Percentiles rank a stretch among this genome's conserved stretches.
These are phyloP conservation scores for Lecanicillium sp. DNA, from an alignment of 2,329 filamentous ascomycete genomes.

Conservation along the genomic window DNA sequence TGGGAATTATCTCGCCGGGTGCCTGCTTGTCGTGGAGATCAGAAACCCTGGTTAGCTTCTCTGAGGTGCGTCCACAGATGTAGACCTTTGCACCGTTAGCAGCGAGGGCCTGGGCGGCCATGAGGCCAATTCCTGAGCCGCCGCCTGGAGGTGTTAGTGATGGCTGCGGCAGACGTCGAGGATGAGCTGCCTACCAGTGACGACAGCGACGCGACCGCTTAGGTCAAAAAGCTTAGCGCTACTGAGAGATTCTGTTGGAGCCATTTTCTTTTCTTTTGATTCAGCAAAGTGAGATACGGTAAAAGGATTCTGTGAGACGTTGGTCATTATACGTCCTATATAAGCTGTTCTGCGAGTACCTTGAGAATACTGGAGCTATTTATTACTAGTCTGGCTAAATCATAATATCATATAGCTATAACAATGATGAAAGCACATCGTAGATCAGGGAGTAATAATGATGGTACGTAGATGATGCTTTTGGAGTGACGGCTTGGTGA, in stretches of 20 bases:
- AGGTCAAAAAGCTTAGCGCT: conserved; percentile 33
- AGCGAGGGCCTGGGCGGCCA: conserved; percentile 62
- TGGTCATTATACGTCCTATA: too few species aligned
- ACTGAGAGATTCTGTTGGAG: not conserved
- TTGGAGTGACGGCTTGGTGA: too few species aligned
- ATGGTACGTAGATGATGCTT: too few species aligned
- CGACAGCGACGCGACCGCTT: conserved; percentile 37
- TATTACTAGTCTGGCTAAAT: too few species aligned
- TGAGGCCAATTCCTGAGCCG: conserved; percentile 60
- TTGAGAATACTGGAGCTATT: too few species aligned
- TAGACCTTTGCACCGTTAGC: conserved; percentile 64
- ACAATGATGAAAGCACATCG: too few species aligned
- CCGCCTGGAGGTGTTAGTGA: conserved; percentile 29
- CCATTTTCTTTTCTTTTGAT: not conserved
- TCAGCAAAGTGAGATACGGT: not conserved
- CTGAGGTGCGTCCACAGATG: conserved; percentile 59
- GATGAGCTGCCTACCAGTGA: conserved; percentile 31
- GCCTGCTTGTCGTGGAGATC: conserved; percentile 49
- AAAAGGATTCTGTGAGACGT: too few species aligned
- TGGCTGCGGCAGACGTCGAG: not conserved
- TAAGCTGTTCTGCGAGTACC: too few species aligned
- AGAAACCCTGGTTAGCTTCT: conserved; percentile 56
- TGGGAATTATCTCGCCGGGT: conserved; percentile 51
- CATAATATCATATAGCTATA: too few species aligned
- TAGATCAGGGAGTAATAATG: too few species aligned